Evolutionary conservation across 2,329 filamentous ascomycete species (phyloP).

Genomic region (Botryotinia calthae): DNA sequence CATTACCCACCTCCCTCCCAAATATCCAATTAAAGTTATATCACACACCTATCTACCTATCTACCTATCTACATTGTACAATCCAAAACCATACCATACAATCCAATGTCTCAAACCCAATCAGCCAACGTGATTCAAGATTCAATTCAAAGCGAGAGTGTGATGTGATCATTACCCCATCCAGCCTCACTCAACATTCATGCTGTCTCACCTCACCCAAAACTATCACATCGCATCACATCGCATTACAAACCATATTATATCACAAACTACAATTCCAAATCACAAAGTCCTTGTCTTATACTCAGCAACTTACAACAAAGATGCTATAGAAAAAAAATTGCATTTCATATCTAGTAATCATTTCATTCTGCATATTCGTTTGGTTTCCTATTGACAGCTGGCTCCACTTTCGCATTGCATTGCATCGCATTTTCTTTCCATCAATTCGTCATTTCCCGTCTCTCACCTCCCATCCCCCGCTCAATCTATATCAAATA

Average conservation of each 20-base stretch:
- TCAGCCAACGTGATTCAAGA: not conserved
- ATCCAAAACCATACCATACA: too few species aligned
- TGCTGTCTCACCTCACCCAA: not conserved
- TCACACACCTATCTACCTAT: too few species aligned
- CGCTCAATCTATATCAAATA: not conserved
- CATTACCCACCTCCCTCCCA: too few species aligned
- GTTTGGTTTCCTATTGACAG: not conserved
- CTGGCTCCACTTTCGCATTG: not conserved
- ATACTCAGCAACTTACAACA: not conserved
- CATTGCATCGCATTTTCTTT: not conserved
- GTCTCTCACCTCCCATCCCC: not conserved
- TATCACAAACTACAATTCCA: too few species aligned
- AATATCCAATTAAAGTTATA: too few species aligned
- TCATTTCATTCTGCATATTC: not conserved
- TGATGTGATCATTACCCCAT: not conserved
- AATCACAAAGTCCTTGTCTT: not conserved
- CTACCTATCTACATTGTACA: too few species aligned
- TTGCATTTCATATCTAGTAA: not conserved
- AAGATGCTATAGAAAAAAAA: not conserved
- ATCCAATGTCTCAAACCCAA: not conserved
- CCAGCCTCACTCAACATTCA: not conserved
- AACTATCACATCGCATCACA: not conserved
- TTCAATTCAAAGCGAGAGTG: not conserved
- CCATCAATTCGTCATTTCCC: not conserved
- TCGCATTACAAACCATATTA: not conserved